phyloP scores from a whole-genome alignment of 208 protist genomes.

The Acanthamoeba divionensis region DNA sequence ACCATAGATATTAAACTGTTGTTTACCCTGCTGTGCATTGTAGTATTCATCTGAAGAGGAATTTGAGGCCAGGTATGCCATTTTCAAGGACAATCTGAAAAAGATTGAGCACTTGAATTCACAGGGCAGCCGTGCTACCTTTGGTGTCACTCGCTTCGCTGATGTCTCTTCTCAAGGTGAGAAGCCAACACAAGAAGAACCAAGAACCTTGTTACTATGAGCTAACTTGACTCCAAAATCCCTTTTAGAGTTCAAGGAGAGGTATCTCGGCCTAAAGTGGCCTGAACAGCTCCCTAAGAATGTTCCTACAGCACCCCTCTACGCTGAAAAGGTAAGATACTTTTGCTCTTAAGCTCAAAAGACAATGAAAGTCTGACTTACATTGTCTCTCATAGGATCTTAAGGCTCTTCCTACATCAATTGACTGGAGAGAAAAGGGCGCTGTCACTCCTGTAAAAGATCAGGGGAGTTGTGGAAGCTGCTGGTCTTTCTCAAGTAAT shows the following conservation, averaged over 20 bases:
- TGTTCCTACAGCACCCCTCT: neutral
- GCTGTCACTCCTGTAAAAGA: constrained; percentile 63
- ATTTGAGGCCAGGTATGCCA: neutral
- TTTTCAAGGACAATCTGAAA: constrained; percentile 18
- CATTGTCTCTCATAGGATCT: neutral
- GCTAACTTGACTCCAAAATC: neutral
- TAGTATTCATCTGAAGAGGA: neutral
- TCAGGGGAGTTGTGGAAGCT: constrained; percentile 58
- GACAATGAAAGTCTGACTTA: neutral
- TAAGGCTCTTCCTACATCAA: neutral
- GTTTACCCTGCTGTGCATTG: too few species aligned
- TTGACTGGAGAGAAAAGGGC: constrained; percentile 47
- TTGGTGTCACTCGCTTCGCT: constrained; percentile 45
- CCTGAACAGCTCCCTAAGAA: neutral
- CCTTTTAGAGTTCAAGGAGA: neutral
- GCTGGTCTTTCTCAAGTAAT: constrained; percentile 52
- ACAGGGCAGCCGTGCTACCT: neutral
- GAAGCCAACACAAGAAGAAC: too few species aligned
- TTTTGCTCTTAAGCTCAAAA: neutral
- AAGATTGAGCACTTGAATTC: neutral
- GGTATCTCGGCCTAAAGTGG: neutral
- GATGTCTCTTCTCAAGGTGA: constrained; percentile 62
- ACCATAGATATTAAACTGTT: too few species aligned
- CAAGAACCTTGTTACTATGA: too few species aligned
- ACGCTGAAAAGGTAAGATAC: neutral